Evolutionary conservation across 202 grass and related monocot genomes (phyloP).

Genomic region (Zizania palustris): DNA sequence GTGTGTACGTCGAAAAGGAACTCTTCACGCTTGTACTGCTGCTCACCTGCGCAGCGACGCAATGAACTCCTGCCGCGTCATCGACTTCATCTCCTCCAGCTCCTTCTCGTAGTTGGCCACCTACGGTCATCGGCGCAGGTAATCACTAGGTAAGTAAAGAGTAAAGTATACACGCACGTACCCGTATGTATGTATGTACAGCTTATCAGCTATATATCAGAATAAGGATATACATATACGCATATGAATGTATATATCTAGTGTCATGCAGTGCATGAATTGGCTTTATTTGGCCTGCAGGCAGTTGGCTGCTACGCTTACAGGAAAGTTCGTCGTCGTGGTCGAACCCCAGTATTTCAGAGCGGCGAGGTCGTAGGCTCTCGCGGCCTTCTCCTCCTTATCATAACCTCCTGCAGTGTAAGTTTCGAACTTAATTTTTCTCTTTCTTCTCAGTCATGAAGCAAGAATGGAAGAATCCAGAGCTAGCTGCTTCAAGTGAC

Average conservation of each 20-base stretch:
- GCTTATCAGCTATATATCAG: constrained; percentile 31
- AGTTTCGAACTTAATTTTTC: background rate
- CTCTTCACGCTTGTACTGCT: background rate
- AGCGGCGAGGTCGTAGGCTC: constrained; percentile 75
- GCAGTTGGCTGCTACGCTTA: constrained; percentile 31
- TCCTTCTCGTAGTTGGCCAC: constrained; percentile 75
- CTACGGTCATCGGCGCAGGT: constrained; percentile 38
- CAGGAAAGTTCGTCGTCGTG: constrained; percentile 82
- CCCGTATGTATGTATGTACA: background rate
- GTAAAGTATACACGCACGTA: background rate
- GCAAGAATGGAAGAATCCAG: background rate
- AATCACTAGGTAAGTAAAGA: constrained; percentile 2
- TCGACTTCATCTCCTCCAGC: constrained; percentile 86
- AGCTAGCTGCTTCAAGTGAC: background rate
- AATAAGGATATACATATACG: background rate
- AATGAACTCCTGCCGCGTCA: constrained; percentile 92
- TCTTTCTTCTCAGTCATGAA: no score
- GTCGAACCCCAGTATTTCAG: constrained; percentile 83
- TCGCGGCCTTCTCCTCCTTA: constrained; percentile 81
- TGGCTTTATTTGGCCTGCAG: no score
- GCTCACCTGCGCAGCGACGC: constrained; percentile 81
- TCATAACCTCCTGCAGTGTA: constrained; percentile 74
- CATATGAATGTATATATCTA: background rate
- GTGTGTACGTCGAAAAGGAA: constrained; percentile 54
- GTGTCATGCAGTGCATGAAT: background rate